Evolutionary conservation across 2,329 filamentous ascomycete species (phyloP), one percentile per base, ranked within the genome.

Genomic region (Albophoma yamanashiensis): DNA sequence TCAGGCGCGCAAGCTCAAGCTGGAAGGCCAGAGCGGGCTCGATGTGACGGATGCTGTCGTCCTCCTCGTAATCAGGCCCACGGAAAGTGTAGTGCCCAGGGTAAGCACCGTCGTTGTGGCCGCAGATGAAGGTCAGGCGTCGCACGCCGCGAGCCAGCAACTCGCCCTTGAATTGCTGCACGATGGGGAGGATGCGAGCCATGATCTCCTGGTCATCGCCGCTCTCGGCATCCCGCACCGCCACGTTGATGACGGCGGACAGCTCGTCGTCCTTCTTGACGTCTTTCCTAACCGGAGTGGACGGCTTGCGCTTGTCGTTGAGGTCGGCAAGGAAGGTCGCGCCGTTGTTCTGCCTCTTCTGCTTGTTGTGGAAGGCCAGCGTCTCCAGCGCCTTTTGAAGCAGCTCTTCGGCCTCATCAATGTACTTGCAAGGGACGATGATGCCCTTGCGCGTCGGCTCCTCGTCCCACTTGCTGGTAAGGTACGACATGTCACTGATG

Each of bases 21-120:
- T 99, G 94, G 90, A 97, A 99, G 71, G 94, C 92, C 74, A 97
- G 82, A 59, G 94, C 93, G 57, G 94, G 94, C 78, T 99, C 94
- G 65, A 86, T 95, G 81, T 99, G 93, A 79, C 94, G 93, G 71
- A 99, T 97, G 74, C 89, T 96, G 74, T 90, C 86, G 70, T 99
- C 94, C 76, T 99, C 94, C 58, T 85, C 82, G 75, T 96, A 99
- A 58, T 80, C 78, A 36, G 94, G 93, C 7, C 93, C 93, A 72
- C 94, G 89, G 91, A 97, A 99, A 52, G 94, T 99, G 82, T 90
- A 97, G 83, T 99, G 97, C 56, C 91, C 92, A 27, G 93, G 94
- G 74, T 97, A 96, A 17, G 91, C 91, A 59, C 92, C 94, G 70
- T 99, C 91, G 71, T 88, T 91, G 79, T 91, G 91, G 60, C 94